A percentile compares a stretch with the other conserved stretches of the same genome.
Evolutionary conservation across 1,284 basidiomycete genomes (phyloP).

Genomic region (Cystobasidium slooffiae): DNA sequence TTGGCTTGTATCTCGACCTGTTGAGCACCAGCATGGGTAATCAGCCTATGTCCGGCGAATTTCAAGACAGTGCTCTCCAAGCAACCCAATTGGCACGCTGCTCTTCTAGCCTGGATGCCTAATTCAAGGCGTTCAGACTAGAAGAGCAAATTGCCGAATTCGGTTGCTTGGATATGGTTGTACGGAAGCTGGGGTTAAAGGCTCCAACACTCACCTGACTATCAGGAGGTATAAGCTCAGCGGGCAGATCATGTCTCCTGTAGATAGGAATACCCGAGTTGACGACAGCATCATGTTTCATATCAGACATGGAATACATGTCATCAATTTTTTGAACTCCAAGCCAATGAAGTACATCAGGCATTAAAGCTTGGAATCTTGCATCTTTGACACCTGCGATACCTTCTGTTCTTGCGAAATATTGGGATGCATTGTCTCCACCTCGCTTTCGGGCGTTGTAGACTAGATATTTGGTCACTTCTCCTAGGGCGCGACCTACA

Average conservation of each 20-base stretch:
- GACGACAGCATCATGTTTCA: slow-evolving; percentile 83
- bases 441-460: slow-evolving; percentile 95
- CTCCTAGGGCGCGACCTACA: slow-evolving; percentile 39
- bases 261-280: slow-evolving; percentile 81
- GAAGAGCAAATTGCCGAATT: no score
- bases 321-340: slow-evolving; percentile 78
- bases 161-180: no score
- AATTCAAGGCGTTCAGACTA: no score
- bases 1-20: slow-evolving; percentile 75
- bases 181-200: no score
- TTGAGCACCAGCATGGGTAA: no score
- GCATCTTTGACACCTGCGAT: slow-evolving; percentile 79
- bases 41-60: no score
- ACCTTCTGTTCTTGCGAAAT: slow-evolving; percentile 90
- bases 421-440: slow-evolving; percentile 87
- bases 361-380: slow-evolving; percentile 94
- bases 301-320: slow-evolving; percentile 74
- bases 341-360: slow-evolving; percentile 92
- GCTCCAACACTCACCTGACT: slow-evolving; percentile 31
- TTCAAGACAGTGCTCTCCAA: no score
- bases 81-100: no score
- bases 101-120: no score
- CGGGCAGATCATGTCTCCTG: slow-evolving; percentile 82
- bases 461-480: slow-evolving; percentile 72
- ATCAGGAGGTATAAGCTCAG: slow-evolving; percentile 83